Conservation (phyloP, 768 basidiomycete genomes). For the Leccinellum rugosiceps region DNA sequence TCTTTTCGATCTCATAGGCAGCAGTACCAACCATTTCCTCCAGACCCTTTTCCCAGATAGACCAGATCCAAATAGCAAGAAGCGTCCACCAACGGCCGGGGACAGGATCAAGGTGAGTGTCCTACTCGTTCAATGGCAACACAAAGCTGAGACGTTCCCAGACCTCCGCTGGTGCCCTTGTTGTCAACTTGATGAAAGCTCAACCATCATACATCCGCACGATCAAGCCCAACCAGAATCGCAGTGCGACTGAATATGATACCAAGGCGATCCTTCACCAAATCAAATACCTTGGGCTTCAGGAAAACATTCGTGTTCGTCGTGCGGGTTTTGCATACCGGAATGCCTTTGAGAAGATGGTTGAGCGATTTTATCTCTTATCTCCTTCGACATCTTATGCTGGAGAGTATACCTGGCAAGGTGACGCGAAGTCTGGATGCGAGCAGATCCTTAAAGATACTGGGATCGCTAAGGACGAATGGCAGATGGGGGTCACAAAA, state of each 20-base stretch:
- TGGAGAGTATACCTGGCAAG: constrained; percentile 96
- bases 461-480: constrained; percentile 94
- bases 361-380: constrained; percentile 94
- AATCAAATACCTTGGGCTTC: constrained; percentile 97
- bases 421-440: constrained; percentile 88
- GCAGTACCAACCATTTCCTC: constrained; percentile 80
- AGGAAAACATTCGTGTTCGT: constrained; percentile 97
- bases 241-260: constrained; percentile 89
- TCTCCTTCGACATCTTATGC: constrained; percentile 96
- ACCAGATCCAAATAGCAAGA: constrained; percentile 95
- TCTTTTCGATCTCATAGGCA: constrained; percentile 81
- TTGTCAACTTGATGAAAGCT: constrained; percentile 96
- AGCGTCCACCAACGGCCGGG: constrained; percentile 94
- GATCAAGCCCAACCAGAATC: constrained; percentile 98
- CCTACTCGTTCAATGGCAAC: not conserved
- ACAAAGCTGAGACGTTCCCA: constrained; percentile 25
- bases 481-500: constrained; percentile 99
- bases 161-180: constrained; percentile 92
- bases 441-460: constrained; percentile 91
- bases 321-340: constrained; percentile 97
- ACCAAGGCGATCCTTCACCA: constrained; percentile 95
- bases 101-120: constrained; percentile 88
- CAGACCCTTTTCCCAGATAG: constrained; percentile 90
- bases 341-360: constrained; percentile 99
- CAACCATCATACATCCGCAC: constrained; percentile 98